Evolutionary conservation across 208 protist species (phyloP), one percentile per base, ranked within the genome.

Genomic region (Trypanosoma vivax): DNA sequence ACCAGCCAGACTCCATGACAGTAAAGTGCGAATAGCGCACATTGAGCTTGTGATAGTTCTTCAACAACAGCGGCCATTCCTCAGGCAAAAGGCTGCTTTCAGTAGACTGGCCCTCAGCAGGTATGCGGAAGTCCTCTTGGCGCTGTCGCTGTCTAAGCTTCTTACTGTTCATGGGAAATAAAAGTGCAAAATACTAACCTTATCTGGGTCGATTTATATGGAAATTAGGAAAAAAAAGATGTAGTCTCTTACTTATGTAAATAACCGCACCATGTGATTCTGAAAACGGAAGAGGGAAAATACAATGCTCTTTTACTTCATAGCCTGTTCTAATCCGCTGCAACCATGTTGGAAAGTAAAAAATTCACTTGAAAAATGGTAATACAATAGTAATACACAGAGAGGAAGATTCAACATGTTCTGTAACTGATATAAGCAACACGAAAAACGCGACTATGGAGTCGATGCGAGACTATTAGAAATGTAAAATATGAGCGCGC

Each of bases 31-130:
- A 84, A 13, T 95, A 98, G 43, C 94, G 81, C 16, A 99, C 82
- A 70, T 98, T 95, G 54, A 99, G 92, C 62, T 99, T 88, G 71
- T 98, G 95, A 62, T 98, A 99, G 74, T 99, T 98, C 77, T 99
- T 99, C 28, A 99, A 79, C 24, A 99, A 88, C 40, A 99, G 79
- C 19, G 98, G 98, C 97, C 97, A 99, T 23, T 98, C 86, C 5
- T 88, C 90, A 0, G 96, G 89, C 38, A 97, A 81, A 5, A 98
- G 61, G 5, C 66, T 51, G 38, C 70, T 63, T 51, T 83, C 78
- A 3, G 52, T 59, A 47, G 54, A 51, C 56, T 76, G 77, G 3
- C 78, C 75, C 6, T 73, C 84, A 16, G 50, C 37, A 23, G 84
- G 80, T 45, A 92, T 84, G 48, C 56, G 67, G 60, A 88, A 92